Percentiles rank a stretch among this genome's conserved stretches.
Evolutionary conservation across 495 filamentous ascomycete species (phyloP).

Genomic region (Aspergillus olivimuriae): DNA sequence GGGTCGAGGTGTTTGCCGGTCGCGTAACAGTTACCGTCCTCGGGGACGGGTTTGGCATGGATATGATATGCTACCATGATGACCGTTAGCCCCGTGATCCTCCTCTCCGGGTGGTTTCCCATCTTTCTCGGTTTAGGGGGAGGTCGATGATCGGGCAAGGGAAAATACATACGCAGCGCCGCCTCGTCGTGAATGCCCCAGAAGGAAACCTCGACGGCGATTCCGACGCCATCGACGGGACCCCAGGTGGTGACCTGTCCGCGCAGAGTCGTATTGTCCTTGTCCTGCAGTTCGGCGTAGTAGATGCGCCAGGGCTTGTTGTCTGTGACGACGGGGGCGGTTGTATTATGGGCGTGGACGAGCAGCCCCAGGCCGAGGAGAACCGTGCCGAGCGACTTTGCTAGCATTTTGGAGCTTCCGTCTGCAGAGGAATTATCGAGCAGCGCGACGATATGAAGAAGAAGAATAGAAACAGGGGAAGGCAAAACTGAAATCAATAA

Average conservation of each 20-base stretch:
- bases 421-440: too few relatives aligned
- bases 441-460: too few relatives aligned
- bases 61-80: slow-evolving; percentile 66
- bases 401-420: too few relatives aligned
- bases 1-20: slow-evolving; percentile 66
- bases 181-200: slow-evolving; percentile 50
- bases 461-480: too few relatives aligned
- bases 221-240: slow-evolving; percentile 52
- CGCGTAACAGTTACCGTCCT: slow-evolving; percentile 70
- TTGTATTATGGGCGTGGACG: slow-evolving; percentile 17
- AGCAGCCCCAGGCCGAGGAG: slow-evolving; percentile 33
- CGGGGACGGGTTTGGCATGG: slow-evolving; percentile 66
- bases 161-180: slow-evolving; percentile 4
- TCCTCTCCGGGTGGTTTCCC: too few relatives aligned
- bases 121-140: too few relatives aligned
- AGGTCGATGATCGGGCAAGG: too few relatives aligned
- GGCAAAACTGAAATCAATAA: too few relatives aligned
- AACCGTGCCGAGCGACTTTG: background rate
- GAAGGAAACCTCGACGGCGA: slow-evolving; percentile 55
- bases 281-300: slow-evolving; percentile 52
- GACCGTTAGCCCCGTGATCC: too few relatives aligned
- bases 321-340: slow-evolving; percentile 50
- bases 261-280: slow-evolving; percentile 47
- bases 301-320: slow-evolving; percentile 58
- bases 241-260: slow-evolving; percentile 56